These are phyloP conservation scores for Phialocephala subalpina DNA, from an alignment of 2,329 filamentous ascomycete species.

Conservation along the genomic window DNA sequence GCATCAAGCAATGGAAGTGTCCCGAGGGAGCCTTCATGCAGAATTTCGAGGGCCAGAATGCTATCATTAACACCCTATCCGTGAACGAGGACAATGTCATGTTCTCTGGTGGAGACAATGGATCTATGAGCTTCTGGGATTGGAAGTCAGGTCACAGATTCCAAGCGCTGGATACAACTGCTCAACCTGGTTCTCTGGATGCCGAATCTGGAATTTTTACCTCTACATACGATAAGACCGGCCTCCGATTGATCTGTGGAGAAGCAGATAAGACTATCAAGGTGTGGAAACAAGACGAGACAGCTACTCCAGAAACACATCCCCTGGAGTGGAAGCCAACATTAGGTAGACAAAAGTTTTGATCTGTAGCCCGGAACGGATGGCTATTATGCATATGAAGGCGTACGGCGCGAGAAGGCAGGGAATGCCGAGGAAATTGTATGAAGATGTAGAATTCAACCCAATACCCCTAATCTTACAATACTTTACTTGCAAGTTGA, in stretches of 20 bases:
- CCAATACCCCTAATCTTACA: conserved; percentile 12
- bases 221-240: conserved; percentile 89
- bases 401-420: conserved; percentile 83
- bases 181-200: conserved; percentile 92
- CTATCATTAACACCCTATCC: conserved; percentile 92
- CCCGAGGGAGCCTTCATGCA: conserved; percentile 99
- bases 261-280: conserved; percentile 99
- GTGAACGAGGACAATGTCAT: conserved; percentile 96
- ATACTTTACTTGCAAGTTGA: neutral
- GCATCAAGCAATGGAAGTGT: conserved; percentile 99
- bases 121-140: conserved; percentile 97
- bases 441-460: neutral
- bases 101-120: conserved; percentile 94
- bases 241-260: conserved; percentile 87
- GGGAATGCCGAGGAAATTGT: conserved; percentile 55
- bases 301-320: conserved; percentile 89
- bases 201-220: conserved; percentile 96
- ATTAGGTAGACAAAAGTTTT: conserved; percentile 79
- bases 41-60: conserved; percentile 96
- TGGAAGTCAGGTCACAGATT: conserved; percentile 97
- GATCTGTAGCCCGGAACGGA: conserved; percentile 34
- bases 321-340: conserved; percentile 92
- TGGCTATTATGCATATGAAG: conserved; percentile 59
- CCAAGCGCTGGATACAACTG: conserved; percentile 88
- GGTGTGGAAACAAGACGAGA: conserved; percentile 94